Percentiles rank a stretch among this genome's conserved stretches.
These are phyloP conservation scores for Tulasnella sp. DNA, from an alignment of 768 basidiomycete species.

Conservation along the genomic window DNA sequence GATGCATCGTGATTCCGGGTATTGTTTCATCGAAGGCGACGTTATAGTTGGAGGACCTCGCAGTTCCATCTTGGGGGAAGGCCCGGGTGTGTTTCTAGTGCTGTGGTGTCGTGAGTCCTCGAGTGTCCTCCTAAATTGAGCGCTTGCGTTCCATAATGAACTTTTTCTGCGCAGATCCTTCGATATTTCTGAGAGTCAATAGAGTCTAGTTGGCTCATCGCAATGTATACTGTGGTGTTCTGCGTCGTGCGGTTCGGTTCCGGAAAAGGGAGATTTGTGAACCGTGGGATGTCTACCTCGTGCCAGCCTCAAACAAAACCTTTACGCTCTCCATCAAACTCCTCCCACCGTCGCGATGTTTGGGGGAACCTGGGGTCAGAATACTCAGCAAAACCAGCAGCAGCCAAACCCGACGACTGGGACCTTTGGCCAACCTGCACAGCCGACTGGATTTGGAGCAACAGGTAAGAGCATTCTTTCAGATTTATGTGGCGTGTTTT, in stretches of 20 bases:
- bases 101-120: no score
- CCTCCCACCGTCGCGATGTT: background rate
- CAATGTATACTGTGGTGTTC: background rate
- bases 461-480: background rate
- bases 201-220: background rate
- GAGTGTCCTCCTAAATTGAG: background rate
- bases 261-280: background rate
- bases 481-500: background rate
- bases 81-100: no score
- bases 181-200: background rate
- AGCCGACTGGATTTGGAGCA: slow-evolving; percentile 16
- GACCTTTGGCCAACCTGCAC: slow-evolving; percentile 59
- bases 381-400: slow-evolving; percentile 46
- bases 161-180: background rate
- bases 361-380: slow-evolving; percentile 27
- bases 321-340: background rate
- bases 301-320: background rate
- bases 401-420: slow-evolving; percentile 32
- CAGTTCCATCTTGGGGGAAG: no score
- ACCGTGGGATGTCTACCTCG: background rate
- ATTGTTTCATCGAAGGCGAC: background rate
- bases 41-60: background rate
- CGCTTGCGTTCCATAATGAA: background rate
- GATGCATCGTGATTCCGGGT: background rate
- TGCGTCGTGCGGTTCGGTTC: background rate